phyloP scores from a whole-genome alignment of 495 filamentous ascomycete genomes.

The Recurvomyces mirabilis region DNA sequence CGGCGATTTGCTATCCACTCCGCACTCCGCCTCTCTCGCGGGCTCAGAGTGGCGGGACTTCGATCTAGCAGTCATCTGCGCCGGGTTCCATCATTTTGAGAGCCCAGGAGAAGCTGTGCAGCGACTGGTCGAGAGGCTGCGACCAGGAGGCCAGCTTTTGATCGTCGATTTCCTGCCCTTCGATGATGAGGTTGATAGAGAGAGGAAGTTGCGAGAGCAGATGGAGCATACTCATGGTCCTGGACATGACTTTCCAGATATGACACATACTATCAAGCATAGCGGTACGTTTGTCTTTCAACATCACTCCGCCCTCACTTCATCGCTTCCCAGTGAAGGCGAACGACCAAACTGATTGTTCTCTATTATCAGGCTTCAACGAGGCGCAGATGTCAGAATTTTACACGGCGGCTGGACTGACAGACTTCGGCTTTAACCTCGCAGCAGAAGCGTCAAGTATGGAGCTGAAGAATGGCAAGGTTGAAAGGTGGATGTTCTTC shows the following conservation, averaged over 20 bases:
- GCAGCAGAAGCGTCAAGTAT: constrained; percentile 12
- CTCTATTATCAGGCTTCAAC: too few species aligned
- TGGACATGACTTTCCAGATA: constrained; percentile 1
- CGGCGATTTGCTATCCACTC: constrained; percentile 9
- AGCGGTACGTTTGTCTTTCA: too few species aligned
- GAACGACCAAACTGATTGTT: too few species aligned
- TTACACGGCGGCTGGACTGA: constrained; percentile 12
- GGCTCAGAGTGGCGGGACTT: constrained; percentile 45
- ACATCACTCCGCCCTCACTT: too few species aligned
- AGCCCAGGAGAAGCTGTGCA: constrained; percentile 44
- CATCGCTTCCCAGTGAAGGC: too few species aligned
- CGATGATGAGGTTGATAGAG: background rate
- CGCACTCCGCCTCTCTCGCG: constrained; percentile 7
- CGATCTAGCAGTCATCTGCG: constrained; percentile 52
- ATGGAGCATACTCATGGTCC: too few species aligned
- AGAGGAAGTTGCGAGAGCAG: background rate
- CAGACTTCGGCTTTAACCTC: constrained; percentile 14
- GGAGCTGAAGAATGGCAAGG: constrained; percentile 7
- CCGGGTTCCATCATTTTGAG: constrained; percentile 65
- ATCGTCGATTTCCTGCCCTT: constrained; percentile 50
- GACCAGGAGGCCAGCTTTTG: constrained; percentile 50
- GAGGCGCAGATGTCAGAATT: constrained; percentile 11
- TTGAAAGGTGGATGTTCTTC: constrained; percentile 13
- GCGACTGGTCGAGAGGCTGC: constrained; percentile 47
- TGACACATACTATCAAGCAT: constrained; percentile 19